Evolutionary conservation across 202 grass and related monocot genomes (phyloP), one percentile per base, ranked within the genome.

Genomic region (Cymbopogon flexuosus): DNA sequence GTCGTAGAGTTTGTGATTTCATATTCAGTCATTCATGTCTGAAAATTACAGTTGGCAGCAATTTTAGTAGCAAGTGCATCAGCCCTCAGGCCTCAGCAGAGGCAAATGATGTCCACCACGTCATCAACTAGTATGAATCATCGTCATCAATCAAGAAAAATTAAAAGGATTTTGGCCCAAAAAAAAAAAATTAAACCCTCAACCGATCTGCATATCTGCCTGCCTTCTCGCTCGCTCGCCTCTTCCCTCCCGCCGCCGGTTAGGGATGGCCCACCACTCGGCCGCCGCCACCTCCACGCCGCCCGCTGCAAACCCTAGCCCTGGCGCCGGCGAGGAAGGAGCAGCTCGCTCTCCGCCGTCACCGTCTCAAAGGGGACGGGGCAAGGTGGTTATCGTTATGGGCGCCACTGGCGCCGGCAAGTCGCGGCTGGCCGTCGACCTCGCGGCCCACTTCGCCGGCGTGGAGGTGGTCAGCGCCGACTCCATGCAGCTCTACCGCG

Each of bases 381-480:
- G 24, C 56, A 94, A 90, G 71, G 92, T 91, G 77, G 92, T 98
- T 21, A 85, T 93, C 19, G 87, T 98, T 65, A 93, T 98, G 92
- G 95, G 95, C 67, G 88, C 92, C 15, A 98, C 95, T 40, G 95
- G 95, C 21, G 90, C 90, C n/a, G 90, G 96, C 52, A 98, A 98
- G 84, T 99, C 92, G 45, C 87, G 89, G 70, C 84, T 99, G 45
- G 90, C 90, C 49, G 75, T 99, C 61, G 96, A 99, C 85, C 96
- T 95, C 46, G 88, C 85, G 12, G 68, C 27, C 9, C 69, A 91
- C 85, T 93, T 98, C 65, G 52, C 88, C 60, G 84, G 84, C 78
- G 84, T 95, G 27, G 88, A 98, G 84, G 79, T 98, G 58, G 82
- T 95, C 69, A 91, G 88, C 86, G 92, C 90, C 45, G 96, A 98